These are phyloP conservation scores for Nitzschia sp. DNA, from an alignment of 108 stramenopile genomes.

Conservation along the genomic window DNA sequence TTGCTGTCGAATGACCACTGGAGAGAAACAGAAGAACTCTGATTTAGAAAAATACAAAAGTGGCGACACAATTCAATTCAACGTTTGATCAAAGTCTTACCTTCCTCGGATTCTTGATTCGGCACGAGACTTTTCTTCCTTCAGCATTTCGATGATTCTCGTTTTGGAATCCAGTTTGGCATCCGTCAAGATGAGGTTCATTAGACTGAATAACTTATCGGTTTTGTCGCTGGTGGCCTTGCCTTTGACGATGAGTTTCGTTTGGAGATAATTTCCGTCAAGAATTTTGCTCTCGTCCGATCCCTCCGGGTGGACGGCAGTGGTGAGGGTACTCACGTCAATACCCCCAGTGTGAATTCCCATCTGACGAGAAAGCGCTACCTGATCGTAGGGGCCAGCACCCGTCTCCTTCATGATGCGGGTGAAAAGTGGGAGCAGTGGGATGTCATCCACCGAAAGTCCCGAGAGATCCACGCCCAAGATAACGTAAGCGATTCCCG, in stretches of 20 bases:
- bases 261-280: conserved; percentile 72
- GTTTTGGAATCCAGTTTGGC: conserved; percentile 84
- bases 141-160: conserved; percentile 92
- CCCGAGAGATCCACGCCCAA: conserved; percentile 82
- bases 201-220: conserved; percentile 83
- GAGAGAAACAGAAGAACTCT: not conserved
- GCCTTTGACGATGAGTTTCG: conserved; percentile 77
- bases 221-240: conserved; percentile 90
- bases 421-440: conserved; percentile 89
- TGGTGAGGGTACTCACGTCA: conserved; percentile 59
- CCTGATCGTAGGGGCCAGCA: conserved; percentile 85
- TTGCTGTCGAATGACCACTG: conserved; percentile 85
- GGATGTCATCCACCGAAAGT: conserved; percentile 81
- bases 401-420: conserved; percentile 92
- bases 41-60: too few species aligned
- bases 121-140: conserved; percentile 74
- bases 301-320: conserved; percentile 70
- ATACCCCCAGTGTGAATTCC: conserved; percentile 91
- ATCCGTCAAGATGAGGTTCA: conserved; percentile 87
- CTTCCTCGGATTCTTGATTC: conserved; percentile 75
- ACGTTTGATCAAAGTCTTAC: conserved; percentile 7
- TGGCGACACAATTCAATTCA: not conserved
- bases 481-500: conserved; percentile 90
- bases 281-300: conserved; percentile 44
- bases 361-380: conserved; percentile 79